Percentiles rank a stretch among this genome's conserved stretches.
Evolutionary conservation across 176 grass and related monocot species (phyloP).

Genomic region (Oryza officinalis): DNA sequence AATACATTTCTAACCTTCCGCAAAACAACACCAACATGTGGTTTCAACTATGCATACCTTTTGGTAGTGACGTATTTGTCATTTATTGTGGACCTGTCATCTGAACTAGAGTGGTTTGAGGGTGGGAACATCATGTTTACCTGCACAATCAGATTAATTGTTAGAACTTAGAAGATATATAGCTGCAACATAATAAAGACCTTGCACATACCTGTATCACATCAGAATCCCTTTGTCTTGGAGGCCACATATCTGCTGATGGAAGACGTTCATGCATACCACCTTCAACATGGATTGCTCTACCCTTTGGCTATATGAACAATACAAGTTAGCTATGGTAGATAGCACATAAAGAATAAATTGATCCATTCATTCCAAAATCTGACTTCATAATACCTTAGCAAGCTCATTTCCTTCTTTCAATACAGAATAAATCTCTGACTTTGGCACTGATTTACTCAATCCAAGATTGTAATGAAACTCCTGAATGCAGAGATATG

Average conservation of each 20-base stretch:
- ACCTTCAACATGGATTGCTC: constrained; percentile 75
- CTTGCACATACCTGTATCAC: constrained; percentile 74
- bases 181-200: constrained; percentile 26
- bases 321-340: constrained; percentile 42
- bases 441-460: constrained; percentile 32
- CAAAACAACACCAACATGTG: constrained; percentile 16
- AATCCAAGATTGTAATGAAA: constrained; percentile 33
- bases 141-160: constrained; percentile 39
- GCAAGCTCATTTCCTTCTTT: constrained; percentile 39
- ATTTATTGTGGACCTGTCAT: constrained; percentile 46
- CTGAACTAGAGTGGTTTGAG: constrained; percentile 39
- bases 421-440: constrained; percentile 40
- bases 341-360: constrained; percentile 25
- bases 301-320: constrained; percentile 62
- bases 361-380: constrained; percentile 18
- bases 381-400: constrained; percentile 47
- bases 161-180: constrained; percentile 37
- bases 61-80: constrained; percentile 38
- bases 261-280: constrained; percentile 60
- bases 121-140: constrained; percentile 43
- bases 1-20: constrained; percentile 12
- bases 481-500: constrained; percentile 36
- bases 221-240: constrained; percentile 69
- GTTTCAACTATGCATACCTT: constrained; percentile 48
- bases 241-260: constrained; percentile 63